Evolutionary conservation across 108 stramenopile genomes (phyloP).

Genomic region (Cyclostephanos invisitatus): DNA sequence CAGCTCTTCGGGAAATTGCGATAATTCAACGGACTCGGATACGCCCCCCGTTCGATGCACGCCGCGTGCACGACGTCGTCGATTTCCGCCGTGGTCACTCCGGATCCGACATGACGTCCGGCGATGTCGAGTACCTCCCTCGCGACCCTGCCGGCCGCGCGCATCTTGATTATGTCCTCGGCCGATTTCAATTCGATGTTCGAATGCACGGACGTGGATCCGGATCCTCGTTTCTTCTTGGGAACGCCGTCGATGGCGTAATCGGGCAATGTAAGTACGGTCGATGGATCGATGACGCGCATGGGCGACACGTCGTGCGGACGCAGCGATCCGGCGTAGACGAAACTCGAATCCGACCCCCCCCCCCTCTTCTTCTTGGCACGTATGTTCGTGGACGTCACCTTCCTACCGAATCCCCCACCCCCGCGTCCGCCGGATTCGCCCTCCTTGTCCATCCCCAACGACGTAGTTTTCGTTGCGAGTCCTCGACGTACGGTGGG

Average conservation of each 20-base stretch:
- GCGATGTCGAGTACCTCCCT: conserved; percentile 92
- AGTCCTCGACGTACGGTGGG: too few relatives aligned
- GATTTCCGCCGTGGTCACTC: conserved; percentile 90
- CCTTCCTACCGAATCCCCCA: conserved; percentile 32
- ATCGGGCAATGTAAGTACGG: conserved; percentile 58
- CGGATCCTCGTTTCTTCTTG: conserved; percentile 15
- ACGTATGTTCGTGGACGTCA: conserved; percentile 19
- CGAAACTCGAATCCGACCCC: conserved; percentile 36
- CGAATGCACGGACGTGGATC: not conserved
- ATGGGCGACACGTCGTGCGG: conserved; percentile 68
- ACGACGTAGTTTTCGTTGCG: conserved; percentile 2
- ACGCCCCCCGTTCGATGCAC: conserved; percentile 40
- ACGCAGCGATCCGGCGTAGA: conserved; percentile 67
- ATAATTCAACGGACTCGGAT: conserved; percentile 98
- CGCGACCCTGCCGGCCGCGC: conserved; percentile 81
- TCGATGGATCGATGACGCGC: conserved; percentile 51
- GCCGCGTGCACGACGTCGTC: conserved; percentile 92
- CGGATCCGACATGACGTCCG: conserved; percentile 73
- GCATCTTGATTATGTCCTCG: conserved; percentile 90
- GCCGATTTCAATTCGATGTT: conserved; percentile 84
- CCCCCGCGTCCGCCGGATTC: not conserved
- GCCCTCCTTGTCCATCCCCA: conserved; percentile 24
- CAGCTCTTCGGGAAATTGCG: conserved; percentile 97
- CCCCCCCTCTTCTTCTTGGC: not conserved
- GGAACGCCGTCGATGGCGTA: conserved; percentile 77